These are phyloP conservation scores for Evansstolkia leycettana DNA, from an alignment of 495 filamentous ascomycete species.

Conservation along the genomic window DNA sequence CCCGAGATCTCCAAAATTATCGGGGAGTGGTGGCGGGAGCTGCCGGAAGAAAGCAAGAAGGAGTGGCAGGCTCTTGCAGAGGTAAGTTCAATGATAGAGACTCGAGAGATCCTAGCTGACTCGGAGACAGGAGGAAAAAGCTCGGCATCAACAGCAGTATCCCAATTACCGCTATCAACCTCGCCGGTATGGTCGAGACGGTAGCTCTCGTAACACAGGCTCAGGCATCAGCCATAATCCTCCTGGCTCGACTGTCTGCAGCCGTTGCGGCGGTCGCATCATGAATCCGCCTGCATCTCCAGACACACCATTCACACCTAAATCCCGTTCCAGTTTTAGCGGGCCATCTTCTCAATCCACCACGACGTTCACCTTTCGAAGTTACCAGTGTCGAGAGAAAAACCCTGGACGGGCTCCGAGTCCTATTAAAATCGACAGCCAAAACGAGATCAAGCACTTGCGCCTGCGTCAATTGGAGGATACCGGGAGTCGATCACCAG, in stretches of 20 bases:
- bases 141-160: slow-evolving; percentile 78
- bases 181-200: slow-evolving; percentile 55
- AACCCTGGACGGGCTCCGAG: slow-evolving; percentile 10
- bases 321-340: slow-evolving; percentile 8
- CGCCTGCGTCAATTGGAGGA: slow-evolving; percentile 20
- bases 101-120: too few relatives aligned
- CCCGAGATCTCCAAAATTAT: slow-evolving; percentile 98
- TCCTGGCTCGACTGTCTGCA: slow-evolving; percentile 27
- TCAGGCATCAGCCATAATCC: slow-evolving; percentile 29
- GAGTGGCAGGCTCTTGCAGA: slow-evolving; percentile 87
- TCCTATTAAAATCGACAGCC: slow-evolving; percentile 12
- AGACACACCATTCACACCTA: slow-evolving; percentile 24
- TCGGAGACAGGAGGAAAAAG: slow-evolving; percentile 65
- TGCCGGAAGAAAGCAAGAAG: slow-evolving; percentile 62
- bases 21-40: slow-evolving; percentile 77
- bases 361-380: slow-evolving; percentile 8
- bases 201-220: slow-evolving; percentile 14
- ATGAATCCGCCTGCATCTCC: slow-evolving; percentile 36
- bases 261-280: slow-evolving; percentile 29
- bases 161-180: slow-evolving; percentile 93
- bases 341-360: slow-evolving; percentile 9
- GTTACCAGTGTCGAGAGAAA: slow-evolving; percentile 12
- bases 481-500: slow-evolving; percentile 23
- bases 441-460: slow-evolving; percentile 9
- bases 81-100: too few relatives aligned